These are phyloP conservation scores for Stephanodiscus triporus DNA, from an alignment of 108 stramenopile genomes.

Conservation along the genomic window DNA sequence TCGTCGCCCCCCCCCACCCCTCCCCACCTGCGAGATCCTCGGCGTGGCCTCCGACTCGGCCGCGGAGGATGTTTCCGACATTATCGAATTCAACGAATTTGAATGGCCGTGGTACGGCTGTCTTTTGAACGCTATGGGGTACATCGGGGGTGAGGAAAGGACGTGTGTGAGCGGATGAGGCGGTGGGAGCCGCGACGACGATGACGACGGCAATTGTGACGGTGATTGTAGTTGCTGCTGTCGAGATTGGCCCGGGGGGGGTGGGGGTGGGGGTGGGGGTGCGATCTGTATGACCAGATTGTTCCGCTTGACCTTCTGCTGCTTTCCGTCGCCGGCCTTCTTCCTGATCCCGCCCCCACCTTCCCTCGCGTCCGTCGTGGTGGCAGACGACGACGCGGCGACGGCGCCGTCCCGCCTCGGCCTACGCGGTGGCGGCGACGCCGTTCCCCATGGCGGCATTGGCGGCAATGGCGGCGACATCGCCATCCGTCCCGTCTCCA, in stretches of 20 bases:
- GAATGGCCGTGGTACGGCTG: neutral
- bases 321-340: conserved; percentile 10
- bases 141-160: neutral
- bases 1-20: neutral
- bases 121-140: neutral
- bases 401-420: no score
- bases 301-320: conserved; percentile 14
- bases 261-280: neutral
- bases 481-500: no score
- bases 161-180: neutral
- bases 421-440: no score
- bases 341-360: neutral
- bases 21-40: neutral
- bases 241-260: neutral
- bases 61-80: conserved; percentile 6
- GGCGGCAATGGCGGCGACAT: no score
- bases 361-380: neutral
- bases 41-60: conserved; percentile 19
- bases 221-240: neutral
- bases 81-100: neutral
- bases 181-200: conserved; percentile 3
- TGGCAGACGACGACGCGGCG: no score
- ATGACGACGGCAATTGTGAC: neutral
- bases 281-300: conserved; percentile 36
- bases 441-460: no score